Percentiles rank a stretch among this genome's conserved stretches.
Conservation (phyloP, 1,284 basidiomycete genomes). For the Pseudozyma tsukubaensis region DNA sequence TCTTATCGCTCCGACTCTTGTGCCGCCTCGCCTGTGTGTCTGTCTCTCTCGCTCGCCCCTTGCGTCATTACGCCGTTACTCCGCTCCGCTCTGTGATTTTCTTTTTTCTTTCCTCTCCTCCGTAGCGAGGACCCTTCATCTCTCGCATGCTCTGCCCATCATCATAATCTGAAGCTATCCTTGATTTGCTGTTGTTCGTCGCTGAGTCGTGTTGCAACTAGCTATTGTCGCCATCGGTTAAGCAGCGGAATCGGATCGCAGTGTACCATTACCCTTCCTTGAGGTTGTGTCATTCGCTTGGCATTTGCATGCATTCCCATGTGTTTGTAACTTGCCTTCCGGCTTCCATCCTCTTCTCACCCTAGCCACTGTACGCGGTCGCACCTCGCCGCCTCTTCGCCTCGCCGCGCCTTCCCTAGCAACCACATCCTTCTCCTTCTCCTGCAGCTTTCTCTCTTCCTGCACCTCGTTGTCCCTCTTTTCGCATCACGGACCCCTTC, state of each 20-base stretch:
- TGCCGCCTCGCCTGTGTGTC: too few relatives aligned
- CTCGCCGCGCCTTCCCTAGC: background rate
- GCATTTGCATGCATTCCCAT: conserved; percentile 3
- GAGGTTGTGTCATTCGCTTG: too few relatives aligned
- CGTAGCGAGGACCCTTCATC: background rate
- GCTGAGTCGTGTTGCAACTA: too few relatives aligned
- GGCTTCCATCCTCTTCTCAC: conserved; percentile 7
- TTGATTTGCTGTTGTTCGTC: too few relatives aligned
- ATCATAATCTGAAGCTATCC: too few relatives aligned
- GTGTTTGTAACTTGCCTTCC: conserved; percentile 15
- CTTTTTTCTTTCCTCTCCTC: background rate
- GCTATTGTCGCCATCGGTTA: background rate
- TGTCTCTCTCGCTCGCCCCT: too few relatives aligned
- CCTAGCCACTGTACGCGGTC: conserved; percentile 6
- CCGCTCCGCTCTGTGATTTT: background rate
- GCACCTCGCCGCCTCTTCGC: background rate
- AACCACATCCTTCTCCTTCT: background rate
- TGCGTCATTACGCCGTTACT: too few relatives aligned
- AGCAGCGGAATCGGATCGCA: background rate
- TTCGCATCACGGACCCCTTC: conserved; percentile 4
- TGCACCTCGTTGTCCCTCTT: conserved; percentile 4
- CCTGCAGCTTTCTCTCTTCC: conserved; percentile 1
- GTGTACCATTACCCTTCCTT: background rate
- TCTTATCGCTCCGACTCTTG: too few relatives aligned
- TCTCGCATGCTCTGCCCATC: background rate